A percentile compares a stretch with the other conserved stretches of the same genome.
Evolutionary conservation across 2,329 filamentous ascomycete genomes (phyloP).

Genomic region (Pyricularia sp.): DNA sequence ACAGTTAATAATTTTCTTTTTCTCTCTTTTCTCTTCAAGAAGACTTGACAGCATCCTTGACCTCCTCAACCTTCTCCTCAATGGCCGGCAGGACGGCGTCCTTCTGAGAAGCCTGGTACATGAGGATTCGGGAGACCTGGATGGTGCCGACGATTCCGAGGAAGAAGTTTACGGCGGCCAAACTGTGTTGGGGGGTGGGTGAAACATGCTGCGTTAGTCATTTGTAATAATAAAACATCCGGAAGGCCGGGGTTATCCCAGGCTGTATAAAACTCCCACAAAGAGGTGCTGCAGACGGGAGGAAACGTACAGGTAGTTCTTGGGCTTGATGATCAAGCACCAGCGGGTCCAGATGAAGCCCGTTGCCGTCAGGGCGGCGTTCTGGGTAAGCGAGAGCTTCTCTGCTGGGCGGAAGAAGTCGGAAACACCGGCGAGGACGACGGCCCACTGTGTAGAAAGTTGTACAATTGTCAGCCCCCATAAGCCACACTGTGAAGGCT

Average conservation of each 20-base stretch:
- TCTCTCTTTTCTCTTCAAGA: not conserved
- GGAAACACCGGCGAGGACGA: conserved; percentile 83
- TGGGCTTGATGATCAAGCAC: conserved; percentile 94
- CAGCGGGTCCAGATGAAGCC: conserved; percentile 96
- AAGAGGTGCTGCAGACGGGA: not conserved
- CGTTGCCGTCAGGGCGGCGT: conserved; percentile 77
- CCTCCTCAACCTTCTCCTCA: conserved; percentile 27
- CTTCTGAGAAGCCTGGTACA: conserved; percentile 52
- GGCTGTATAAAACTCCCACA: not conserved
- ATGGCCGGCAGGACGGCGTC: conserved; percentile 18
- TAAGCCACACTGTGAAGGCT: not conserved
- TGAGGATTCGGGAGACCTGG: conserved; percentile 65
- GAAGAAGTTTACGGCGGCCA: conserved; percentile 97
- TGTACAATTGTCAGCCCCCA: not conserved
- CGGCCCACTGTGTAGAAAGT: conserved; percentile 57
- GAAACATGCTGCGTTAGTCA: not conserved
- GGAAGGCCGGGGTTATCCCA: not conserved
- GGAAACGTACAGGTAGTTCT: conserved; percentile 65
- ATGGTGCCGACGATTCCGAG: conserved; percentile 76
- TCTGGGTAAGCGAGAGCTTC: conserved; percentile 87
- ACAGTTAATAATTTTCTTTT: not conserved
- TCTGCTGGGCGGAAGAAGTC: conserved; percentile 87
- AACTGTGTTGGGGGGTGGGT: conserved; percentile 28
- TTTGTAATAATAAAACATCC: not conserved
- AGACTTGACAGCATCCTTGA: conserved; percentile 9